These are phyloP conservation scores for Dothideomycetidae sp. DNA, from an alignment of 2,329 filamentous ascomycete genomes.

Conservation along the genomic window DNA sequence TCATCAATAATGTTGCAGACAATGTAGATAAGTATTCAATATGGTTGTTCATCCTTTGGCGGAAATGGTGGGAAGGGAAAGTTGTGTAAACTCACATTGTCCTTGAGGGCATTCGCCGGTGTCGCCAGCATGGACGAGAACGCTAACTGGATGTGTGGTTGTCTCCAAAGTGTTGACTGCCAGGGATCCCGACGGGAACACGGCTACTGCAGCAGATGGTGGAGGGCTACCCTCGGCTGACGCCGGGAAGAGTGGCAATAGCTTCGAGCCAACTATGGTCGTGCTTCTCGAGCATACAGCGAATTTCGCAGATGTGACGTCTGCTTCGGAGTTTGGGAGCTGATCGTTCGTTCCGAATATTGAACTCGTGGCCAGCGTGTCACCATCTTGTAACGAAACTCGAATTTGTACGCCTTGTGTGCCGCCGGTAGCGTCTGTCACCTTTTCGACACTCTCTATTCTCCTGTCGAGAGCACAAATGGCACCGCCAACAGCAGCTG, in stretches of 20 bases:
- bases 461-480: constrained; percentile 75
- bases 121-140: constrained; percentile 70
- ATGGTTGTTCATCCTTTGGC: constrained; percentile 61
- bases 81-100: constrained; percentile 61
- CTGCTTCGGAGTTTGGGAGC: constrained; percentile 12
- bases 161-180: constrained; percentile 13
- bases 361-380: constrained; percentile 19
- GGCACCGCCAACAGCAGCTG: constrained; percentile 77
- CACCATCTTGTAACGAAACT: constrained; percentile 18
- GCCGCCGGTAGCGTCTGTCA: constrained; percentile 8
- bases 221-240: constrained; percentile 60
- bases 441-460: constrained; percentile 29
- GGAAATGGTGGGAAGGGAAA: constrained; percentile 13
- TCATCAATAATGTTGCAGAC: constrained; percentile 90
- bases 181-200: constrained; percentile 45
- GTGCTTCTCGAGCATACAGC: constrained; percentile 28
- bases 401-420: neutral
- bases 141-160: constrained; percentile 40
- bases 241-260: constrained; percentile 53
- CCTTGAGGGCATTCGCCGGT: constrained; percentile 78
- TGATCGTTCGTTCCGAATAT: constrained; percentile 18
- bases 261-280: constrained; percentile 51
- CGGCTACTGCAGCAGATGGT: constrained; percentile 59
- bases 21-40: constrained; percentile 99
- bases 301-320: neutral